phyloP scores from a whole-genome alignment of 257 asterid species.

The Solanum paucissectum region DNA sequence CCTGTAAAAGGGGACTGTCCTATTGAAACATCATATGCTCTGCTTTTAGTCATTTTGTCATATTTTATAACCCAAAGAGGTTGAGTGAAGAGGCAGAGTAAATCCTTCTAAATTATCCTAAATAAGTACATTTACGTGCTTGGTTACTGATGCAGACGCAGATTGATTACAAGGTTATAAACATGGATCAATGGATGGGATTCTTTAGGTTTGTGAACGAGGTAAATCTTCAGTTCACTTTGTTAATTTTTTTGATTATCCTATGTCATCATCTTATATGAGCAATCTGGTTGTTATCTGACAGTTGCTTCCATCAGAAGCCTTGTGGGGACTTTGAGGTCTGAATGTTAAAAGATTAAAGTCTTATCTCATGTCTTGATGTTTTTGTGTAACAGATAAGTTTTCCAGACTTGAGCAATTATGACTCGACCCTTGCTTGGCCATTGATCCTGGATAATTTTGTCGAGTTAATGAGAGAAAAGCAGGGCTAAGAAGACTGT shows the following conservation, averaged over 20 bases:
- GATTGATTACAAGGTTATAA: constrained; percentile 69
- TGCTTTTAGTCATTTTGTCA: background rate
- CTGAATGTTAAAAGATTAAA: background rate
- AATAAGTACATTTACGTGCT: background rate
- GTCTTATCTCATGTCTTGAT: background rate
- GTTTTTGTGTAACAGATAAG: constrained; percentile 32
- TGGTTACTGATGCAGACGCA: constrained; percentile 41
- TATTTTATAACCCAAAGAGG: background rate
- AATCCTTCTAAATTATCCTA: background rate
- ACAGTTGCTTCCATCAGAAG: background rate
- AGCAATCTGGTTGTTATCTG: background rate
- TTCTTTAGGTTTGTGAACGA: constrained; percentile 75
- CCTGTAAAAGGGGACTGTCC: background rate
- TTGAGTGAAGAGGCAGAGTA: background rate
- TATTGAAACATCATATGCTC: background rate
- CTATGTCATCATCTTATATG: background rate
- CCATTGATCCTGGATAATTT: constrained; percentile 70
- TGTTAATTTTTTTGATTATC: background rate
- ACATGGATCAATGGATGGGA: constrained; percentile 93
- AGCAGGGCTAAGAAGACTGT: constrained; percentile 1
- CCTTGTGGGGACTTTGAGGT: background rate
- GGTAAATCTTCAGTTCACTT: constrained; percentile 26
- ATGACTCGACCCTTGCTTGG: constrained; percentile 64
- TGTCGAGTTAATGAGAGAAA: constrained; percentile 56
- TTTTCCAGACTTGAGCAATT: constrained; percentile 62